A percentile compares a stretch with the other conserved stretches of the same genome.
These are phyloP conservation scores for Jamesozyma hellenica DNA, from an alignment of 805 yeast species.

Conservation along the genomic window DNA sequence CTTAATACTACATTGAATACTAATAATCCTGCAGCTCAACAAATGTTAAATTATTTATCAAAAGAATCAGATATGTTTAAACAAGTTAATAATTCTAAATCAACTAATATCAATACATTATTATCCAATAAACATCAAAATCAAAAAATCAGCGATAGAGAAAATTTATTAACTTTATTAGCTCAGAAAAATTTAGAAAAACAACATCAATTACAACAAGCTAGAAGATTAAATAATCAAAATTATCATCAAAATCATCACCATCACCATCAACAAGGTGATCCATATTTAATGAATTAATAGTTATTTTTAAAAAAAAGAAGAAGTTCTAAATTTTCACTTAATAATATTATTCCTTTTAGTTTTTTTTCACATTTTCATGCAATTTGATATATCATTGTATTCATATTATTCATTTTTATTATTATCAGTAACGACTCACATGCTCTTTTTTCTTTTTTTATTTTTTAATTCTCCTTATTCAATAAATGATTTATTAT, in stretches of 20 bases:
- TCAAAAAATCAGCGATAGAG: slow-evolving; percentile 8
- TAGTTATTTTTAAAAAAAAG: too few species aligned
- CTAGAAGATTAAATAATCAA: slow-evolving; percentile 4
- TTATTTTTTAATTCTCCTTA: too few species aligned
- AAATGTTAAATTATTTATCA: slow-evolving; percentile 1
- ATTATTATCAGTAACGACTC: too few species aligned
- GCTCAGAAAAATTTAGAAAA: slow-evolving; percentile 16
- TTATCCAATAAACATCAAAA: slow-evolving; percentile 2
- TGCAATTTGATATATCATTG: too few species aligned
- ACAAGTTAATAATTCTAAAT: slow-evolving; percentile 1
- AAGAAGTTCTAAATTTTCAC: too few species aligned
- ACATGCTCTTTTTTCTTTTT: too few species aligned
- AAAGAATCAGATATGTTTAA: background rate
- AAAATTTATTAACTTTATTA: slow-evolving; percentile 12
- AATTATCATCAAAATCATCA: slow-evolving; percentile 2
- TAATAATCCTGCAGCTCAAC: background rate
- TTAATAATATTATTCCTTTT: too few species aligned
- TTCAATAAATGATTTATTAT: too few species aligned
- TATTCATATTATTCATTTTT: too few species aligned
- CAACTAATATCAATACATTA: slow-evolving; percentile 6
- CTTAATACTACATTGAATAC: background rate
- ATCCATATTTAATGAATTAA: slow-evolving; percentile 13
- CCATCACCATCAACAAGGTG: slow-evolving; percentile 10
- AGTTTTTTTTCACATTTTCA: too few species aligned
- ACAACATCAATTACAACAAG: slow-evolving; percentile 10